phyloP scores from a whole-genome alignment of 2,329 filamentous ascomycete species.

The Nothomitra cinnamomea region DNA sequence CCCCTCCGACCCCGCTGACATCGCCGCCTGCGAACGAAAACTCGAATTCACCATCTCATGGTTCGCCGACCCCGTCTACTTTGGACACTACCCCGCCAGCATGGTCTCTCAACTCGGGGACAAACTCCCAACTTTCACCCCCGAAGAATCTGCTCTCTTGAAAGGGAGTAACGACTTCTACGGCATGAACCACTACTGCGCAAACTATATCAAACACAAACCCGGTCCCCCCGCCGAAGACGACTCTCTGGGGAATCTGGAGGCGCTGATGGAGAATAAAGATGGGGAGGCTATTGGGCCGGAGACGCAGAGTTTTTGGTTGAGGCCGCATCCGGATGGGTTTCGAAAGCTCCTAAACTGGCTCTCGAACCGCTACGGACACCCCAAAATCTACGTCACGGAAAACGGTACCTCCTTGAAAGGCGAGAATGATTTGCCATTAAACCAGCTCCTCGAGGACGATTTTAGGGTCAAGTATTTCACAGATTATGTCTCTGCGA shows the following conservation, averaged over 20 bases:
- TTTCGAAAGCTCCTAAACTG: slow-evolving; percentile 64
- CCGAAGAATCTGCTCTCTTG: slow-evolving; percentile 56
- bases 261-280: slow-evolving; percentile 55
- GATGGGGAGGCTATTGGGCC: slow-evolving; percentile 56
- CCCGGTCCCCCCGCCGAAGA: slow-evolving; percentile 40
- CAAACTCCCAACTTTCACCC: slow-evolving; percentile 57
- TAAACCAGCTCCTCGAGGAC: slow-evolving; percentile 58
- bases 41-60: slow-evolving; percentile 76
- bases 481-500: slow-evolving; percentile 55
- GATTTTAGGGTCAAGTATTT: slow-evolving; percentile 72
- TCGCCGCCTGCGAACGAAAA: slow-evolving; percentile 62
- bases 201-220: slow-evolving; percentile 69
- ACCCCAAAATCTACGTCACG: slow-evolving; percentile 69
- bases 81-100: slow-evolving; percentile 65
- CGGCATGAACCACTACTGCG: slow-evolving; percentile 87
- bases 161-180: slow-evolving; percentile 86
- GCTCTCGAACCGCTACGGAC: slow-evolving; percentile 59
- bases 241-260: slow-evolving; percentile 61
- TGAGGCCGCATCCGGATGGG: slow-evolving; percentile 56
- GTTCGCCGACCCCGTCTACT: slow-evolving; percentile 80
- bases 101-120: slow-evolving; percentile 70
- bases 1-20: slow-evolving; percentile 52
- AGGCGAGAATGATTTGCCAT: slow-evolving; percentile 59
- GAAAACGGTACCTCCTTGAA: slow-evolving; percentile 79
- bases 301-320: slow-evolving; percentile 69